phyloP scores from a whole-genome alignment of 2,329 filamentous ascomycete species.

The Esteya vermicola region DNA sequence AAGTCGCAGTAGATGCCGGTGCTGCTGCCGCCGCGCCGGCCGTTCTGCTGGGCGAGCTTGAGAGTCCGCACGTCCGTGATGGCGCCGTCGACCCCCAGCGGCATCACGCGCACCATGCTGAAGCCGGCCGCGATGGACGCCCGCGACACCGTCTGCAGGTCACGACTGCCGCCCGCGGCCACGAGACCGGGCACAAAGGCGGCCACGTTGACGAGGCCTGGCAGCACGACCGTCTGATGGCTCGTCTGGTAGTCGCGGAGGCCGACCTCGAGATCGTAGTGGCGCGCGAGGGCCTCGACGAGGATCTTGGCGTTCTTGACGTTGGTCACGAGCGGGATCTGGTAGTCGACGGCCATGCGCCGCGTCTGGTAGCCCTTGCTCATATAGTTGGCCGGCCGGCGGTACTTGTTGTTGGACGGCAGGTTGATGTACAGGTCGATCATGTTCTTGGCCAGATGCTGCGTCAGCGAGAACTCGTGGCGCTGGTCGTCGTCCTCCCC shows the following conservation, averaged over 20 bases:
- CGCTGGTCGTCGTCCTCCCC: background rate
- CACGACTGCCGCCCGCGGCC: conserved; percentile 44
- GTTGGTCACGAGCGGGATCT: conserved; percentile 93
- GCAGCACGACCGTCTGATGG: conserved; percentile 58
- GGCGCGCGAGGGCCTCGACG: conserved; percentile 81
- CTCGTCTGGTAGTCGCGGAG: conserved; percentile 87
- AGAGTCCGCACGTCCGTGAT: conserved; percentile 60
- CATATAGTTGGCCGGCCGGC: conserved; percentile 95
- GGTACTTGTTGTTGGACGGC: conserved; percentile 96
- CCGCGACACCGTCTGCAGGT: conserved; percentile 56
- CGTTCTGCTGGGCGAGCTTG: conserved; percentile 58
- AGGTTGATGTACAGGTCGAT: conserved; percentile 99
- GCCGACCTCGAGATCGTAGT: conserved; percentile 72
- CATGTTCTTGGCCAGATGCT: conserved; percentile 93
- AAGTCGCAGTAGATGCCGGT: conserved; percentile 62
- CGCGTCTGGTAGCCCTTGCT: conserved; percentile 93
- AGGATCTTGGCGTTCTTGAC: conserved; percentile 98
- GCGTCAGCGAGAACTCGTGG: conserved; percentile 85
- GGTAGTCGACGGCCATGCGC: conserved; percentile 95
- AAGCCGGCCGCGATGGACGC: conserved; percentile 63
- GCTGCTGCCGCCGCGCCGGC: conserved; percentile 40
- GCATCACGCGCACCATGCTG: conserved; percentile 69
- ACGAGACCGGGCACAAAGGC: conserved; percentile 65
- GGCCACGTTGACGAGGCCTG: conserved; percentile 66
- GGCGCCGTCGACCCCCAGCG: conserved; percentile 56